These are phyloP conservation scores for Cephalotrichum gorgonifer DNA, from an alignment of 2,329 filamentous ascomycete species.

Conservation along the genomic window DNA sequence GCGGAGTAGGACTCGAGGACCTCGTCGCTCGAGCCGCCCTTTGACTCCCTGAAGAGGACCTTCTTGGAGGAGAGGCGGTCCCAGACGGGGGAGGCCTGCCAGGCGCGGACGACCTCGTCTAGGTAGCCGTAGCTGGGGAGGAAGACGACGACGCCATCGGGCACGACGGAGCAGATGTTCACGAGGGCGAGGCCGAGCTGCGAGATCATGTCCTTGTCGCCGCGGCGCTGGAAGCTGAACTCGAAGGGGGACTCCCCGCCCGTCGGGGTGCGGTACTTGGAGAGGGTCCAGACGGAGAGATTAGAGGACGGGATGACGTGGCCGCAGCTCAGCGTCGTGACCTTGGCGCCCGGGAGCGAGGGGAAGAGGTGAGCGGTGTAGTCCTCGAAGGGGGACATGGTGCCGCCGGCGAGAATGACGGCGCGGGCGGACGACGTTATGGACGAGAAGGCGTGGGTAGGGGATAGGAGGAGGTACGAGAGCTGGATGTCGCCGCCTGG, in stretches of 20 bases:
- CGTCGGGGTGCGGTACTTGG: constrained; percentile 13
- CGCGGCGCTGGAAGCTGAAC: constrained; percentile 75
- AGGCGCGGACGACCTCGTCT: constrained; percentile 56
- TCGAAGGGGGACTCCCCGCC: constrained; percentile 46
- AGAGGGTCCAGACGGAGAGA: constrained; percentile 67
- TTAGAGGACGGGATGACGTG: constrained; percentile 84
- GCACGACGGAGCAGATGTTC: constrained; percentile 62
- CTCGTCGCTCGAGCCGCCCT: constrained; percentile 51
- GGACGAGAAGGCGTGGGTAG: constrained; percentile 81
- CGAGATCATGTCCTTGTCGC: constrained; percentile 56
- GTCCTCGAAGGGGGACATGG: constrained; percentile 94
- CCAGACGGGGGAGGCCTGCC: constrained; percentile 51
- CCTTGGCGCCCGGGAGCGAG: constrained; percentile 48
- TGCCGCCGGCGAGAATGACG: constrained; percentile 85
- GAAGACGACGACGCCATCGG: constrained; percentile 87
- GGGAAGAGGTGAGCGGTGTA: constrained; percentile 82
- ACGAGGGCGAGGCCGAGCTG: constrained; percentile 67
- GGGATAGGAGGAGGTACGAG: constrained; percentile 82
- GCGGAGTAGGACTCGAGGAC: constrained; percentile 63
- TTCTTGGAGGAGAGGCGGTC: constrained; percentile 49
- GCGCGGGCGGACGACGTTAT: constrained; percentile 77
- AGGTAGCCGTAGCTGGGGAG: constrained; percentile 94
- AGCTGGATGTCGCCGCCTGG: constrained; percentile 51
- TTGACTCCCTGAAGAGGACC: constrained; percentile 48
- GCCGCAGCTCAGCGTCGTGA: constrained; percentile 81